Conservation (phyloP, 768 basidiomycete genomes). For the Mycena sanguinolenta region DNA sequence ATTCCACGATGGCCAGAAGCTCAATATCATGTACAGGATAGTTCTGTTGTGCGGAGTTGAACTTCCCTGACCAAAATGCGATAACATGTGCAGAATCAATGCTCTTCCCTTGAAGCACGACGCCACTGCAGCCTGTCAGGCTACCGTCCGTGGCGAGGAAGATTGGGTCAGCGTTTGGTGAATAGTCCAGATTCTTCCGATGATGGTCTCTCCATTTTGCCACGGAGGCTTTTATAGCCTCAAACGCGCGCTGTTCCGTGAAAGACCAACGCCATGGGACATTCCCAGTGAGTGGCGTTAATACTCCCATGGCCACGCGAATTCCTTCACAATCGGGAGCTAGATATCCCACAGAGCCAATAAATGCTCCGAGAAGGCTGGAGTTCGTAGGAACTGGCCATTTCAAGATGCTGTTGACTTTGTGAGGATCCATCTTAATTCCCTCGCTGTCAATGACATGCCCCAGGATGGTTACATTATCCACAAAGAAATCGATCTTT, state of each 20-base stretch:
- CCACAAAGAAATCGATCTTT: conserved; percentile 50
- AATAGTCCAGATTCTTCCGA: too few species aligned
- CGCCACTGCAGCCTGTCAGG: conserved; percentile 45
- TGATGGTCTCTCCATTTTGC: too few species aligned
- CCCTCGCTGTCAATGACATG: conserved; percentile 56
- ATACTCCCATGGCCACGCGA: too few species aligned
- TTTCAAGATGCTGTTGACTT: conserved; percentile 52
- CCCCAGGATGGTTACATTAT: conserved; percentile 48
- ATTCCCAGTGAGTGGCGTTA: too few species aligned
- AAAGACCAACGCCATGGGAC: too few species aligned
- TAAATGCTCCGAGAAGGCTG: conserved; percentile 50
- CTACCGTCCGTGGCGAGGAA: conserved; percentile 50
- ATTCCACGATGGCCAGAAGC: conserved; percentile 52
- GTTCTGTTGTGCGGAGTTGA: conserved; percentile 53
- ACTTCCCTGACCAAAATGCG: conserved; percentile 53
- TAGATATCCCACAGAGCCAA: too few species aligned
- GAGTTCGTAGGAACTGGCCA: conserved; percentile 52
- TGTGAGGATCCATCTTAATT: too few species aligned
- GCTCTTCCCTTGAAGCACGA: conserved; percentile 41
- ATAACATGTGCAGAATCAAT: conserved; percentile 43
- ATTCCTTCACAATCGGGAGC: too few species aligned
- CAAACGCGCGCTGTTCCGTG: too few species aligned
- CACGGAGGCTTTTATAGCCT: too few species aligned
- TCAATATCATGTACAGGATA: too few species aligned
- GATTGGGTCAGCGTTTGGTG: conserved; percentile 36